phyloP scores from a whole-genome alignment of 805 yeast species.

The Saccharomycopsis javanensis region DNA sequence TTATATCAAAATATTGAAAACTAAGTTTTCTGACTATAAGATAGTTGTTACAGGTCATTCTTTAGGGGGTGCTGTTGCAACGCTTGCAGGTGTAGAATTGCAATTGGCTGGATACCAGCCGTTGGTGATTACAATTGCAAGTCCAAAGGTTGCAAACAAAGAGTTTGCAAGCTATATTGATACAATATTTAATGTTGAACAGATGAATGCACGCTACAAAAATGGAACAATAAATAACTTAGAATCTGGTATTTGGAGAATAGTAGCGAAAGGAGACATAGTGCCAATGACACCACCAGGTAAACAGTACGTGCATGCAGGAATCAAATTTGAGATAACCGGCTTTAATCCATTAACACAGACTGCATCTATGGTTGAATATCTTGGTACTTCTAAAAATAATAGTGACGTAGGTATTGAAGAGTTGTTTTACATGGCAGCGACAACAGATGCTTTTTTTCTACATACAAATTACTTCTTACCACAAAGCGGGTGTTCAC shows the following conservation, averaged over 20 bases:
- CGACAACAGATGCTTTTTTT: background rate
- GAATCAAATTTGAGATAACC: constrained; percentile 39
- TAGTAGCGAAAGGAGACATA: constrained; percentile 44
- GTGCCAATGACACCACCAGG: constrained; percentile 54
- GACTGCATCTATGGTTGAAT: constrained; percentile 11
- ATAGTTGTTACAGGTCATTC: constrained; percentile 64
- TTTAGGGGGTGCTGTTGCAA: constrained; percentile 63
- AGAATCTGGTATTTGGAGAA: constrained; percentile 38
- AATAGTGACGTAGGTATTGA: background rate
- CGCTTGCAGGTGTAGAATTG: constrained; percentile 55
- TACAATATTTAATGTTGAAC: constrained; percentile 32
- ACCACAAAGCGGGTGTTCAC: background rate
- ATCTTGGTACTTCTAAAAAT: constrained; percentile 20
- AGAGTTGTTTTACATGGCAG: background rate
- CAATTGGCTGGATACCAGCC: constrained; percentile 44
- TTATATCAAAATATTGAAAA: constrained; percentile 29
- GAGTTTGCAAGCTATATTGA: constrained; percentile 45
- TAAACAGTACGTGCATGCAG: constrained; percentile 33
- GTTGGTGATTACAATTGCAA: constrained; percentile 42
- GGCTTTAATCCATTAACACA: constrained; percentile 31
- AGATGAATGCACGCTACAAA: constrained; percentile 23
- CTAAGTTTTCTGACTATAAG: constrained; percentile 37
- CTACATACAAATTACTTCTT: background rate
- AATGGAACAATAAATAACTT: constrained; percentile 23
- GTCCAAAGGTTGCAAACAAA: constrained; percentile 54